These are phyloP conservation scores for Chlorella sp. DNA, from an alignment of 139 green algal genomes.

Conservation along the genomic window DNA sequence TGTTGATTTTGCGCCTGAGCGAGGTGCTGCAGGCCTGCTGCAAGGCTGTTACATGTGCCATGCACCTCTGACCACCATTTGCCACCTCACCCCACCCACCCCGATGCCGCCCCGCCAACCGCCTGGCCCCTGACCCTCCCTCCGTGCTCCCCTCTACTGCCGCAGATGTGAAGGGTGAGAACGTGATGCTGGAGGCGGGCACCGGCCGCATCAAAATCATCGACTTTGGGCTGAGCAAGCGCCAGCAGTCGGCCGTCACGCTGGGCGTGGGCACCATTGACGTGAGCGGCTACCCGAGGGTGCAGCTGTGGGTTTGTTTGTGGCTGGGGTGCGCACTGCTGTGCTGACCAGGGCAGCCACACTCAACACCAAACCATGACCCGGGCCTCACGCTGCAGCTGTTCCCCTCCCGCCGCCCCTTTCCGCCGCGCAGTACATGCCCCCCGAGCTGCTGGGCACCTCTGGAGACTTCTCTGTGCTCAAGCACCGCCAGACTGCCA, in stretches of 20 bases:
- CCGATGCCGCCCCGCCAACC: constrained; percentile 20
- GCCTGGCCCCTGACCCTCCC: too few species aligned
- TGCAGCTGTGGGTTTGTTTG: too few species aligned
- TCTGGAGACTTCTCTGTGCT: constrained; percentile 7
- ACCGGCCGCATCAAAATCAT: constrained; percentile 74
- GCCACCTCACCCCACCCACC: not conserved
- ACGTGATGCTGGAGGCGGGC: constrained; percentile 64
- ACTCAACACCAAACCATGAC: too few species aligned
- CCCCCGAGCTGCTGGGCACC: constrained; percentile 70
- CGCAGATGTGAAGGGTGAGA: constrained; percentile 89
- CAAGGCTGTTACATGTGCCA: too few species aligned
- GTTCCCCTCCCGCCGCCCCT: not conserved
- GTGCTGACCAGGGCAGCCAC: not conserved
- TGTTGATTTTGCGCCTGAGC: not conserved
- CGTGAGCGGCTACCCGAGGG: too few species aligned
- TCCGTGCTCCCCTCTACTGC: constrained; percentile 67
- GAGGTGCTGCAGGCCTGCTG: too few species aligned
- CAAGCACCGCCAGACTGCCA: constrained; percentile 8
- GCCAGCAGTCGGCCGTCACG: constrained; percentile 71
- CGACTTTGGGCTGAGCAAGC: constrained; percentile 88
- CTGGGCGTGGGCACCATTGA: constrained; percentile 47
- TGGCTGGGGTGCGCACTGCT: too few species aligned
- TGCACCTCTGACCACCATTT: not conserved
- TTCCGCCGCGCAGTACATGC: constrained; percentile 78
- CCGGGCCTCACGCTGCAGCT: too few species aligned